Conservation (phyloP, 306 rosid species). For the Fragaria vesca region DNA sequence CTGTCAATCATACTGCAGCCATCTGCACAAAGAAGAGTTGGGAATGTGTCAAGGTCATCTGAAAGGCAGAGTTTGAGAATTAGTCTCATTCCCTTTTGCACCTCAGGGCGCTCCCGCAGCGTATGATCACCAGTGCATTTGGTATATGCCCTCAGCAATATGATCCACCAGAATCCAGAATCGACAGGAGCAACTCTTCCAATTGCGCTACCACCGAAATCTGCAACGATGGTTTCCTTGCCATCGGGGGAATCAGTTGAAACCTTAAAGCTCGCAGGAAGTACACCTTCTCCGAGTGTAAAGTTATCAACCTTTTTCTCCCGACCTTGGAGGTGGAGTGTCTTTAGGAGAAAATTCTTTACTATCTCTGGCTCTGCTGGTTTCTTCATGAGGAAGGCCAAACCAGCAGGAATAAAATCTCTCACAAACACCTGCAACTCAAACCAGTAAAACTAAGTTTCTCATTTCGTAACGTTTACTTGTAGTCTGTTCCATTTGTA, state of each 20-base stretch:
- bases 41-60: slow-evolving; percentile 34
- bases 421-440: slow-evolving; percentile 29
- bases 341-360: slow-evolving; percentile 32
- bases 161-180: slow-evolving; percentile 39
- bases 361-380: slow-evolving; percentile 25
- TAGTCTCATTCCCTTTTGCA: slow-evolving; percentile 29
- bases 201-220: slow-evolving; percentile 38
- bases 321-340: slow-evolving; percentile 34
- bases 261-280: slow-evolving; percentile 39
- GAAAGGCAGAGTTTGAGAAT: slow-evolving; percentile 29
- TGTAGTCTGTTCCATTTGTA: not conserved
- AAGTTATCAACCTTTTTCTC: slow-evolving; percentile 30
- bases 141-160: slow-evolving; percentile 25
- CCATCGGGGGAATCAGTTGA: not conserved
- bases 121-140: slow-evolving; percentile 17
- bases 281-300: slow-evolving; percentile 31
- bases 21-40: slow-evolving; percentile 36
- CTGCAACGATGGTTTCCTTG: slow-evolving; percentile 24
- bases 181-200: slow-evolving; percentile 41
- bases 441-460: not conserved
- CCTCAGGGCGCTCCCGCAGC: slow-evolving; percentile 21
- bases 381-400: slow-evolving; percentile 27
- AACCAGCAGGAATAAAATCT: slow-evolving; percentile 32
- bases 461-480: not conserved
- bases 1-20: slow-evolving; percentile 35